Evolutionary conservation across 2,329 filamentous ascomycete species (phyloP).

Genomic region (Cercospora nicotianae): DNA sequence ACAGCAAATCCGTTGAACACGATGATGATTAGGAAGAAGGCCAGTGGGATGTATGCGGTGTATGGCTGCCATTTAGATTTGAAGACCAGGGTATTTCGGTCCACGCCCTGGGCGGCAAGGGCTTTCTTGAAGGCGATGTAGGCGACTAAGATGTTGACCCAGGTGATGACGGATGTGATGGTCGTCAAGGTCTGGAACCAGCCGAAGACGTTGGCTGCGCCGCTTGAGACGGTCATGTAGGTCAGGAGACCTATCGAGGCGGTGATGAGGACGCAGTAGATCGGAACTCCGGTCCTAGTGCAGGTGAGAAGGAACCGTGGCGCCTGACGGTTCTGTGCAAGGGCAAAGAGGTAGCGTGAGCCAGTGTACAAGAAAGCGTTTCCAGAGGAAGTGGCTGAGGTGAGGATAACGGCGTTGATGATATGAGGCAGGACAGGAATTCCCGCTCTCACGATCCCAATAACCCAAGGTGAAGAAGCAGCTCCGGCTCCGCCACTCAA

Average conservation of each 20-base stretch:
- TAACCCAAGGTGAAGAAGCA: slow-evolving; percentile 61
- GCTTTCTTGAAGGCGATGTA: slow-evolving; percentile 35
- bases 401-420: slow-evolving; percentile 75
- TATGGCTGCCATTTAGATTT: slow-evolving; percentile 50
- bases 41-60: slow-evolving; percentile 60
- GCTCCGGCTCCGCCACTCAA: slow-evolving; percentile 46
- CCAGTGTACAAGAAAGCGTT: slow-evolving; percentile 64
- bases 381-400: slow-evolving; percentile 67
- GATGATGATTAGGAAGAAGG: slow-evolving; percentile 62
- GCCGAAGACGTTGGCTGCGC: slow-evolving; percentile 36
- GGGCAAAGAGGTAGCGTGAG: slow-evolving; percentile 53
- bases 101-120: slow-evolving; percentile 33
- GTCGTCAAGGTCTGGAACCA: slow-evolving; percentile 41
- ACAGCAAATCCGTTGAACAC: slow-evolving; percentile 65
- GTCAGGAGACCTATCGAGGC: slow-evolving; percentile 57
- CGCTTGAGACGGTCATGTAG: slow-evolving; percentile 51
- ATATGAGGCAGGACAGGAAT: slow-evolving; percentile 67
- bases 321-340: slow-evolving; percentile 54
- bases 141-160: slow-evolving; percentile 31
- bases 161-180: slow-evolving; percentile 39
- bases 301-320: slow-evolving; percentile 51
- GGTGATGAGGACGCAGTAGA: slow-evolving; percentile 41
- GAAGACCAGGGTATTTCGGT: slow-evolving; percentile 49
- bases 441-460: slow-evolving; percentile 66
- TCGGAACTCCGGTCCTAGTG: slow-evolving; percentile 47